Base-by-base conservation (phyloP, 768 basidiomycete genomes). In the Kwoniella sp. region DNA sequence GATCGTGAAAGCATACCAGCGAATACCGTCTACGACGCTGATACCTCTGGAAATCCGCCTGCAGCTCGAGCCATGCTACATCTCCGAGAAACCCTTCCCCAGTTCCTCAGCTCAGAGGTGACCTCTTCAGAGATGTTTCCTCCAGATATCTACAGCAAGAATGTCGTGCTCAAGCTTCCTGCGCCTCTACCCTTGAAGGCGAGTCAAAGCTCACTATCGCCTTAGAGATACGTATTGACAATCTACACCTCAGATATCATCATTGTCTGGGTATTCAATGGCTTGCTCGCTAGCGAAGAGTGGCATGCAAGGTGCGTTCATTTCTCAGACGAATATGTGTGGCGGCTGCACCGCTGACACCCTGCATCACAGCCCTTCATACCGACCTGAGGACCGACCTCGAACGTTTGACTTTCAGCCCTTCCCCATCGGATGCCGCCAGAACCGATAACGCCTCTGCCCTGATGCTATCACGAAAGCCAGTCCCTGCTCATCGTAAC, bases 131-230 rank as follows among this genome's bases (percentile, higher is more conserved):
- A 46, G 15, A 49, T 73, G 51, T 71, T 69, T 40, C 72, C 72
- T 3, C 64, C 66, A 10, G 63, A 69, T 15, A 55, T 73, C 20
- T 73, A 64, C 50, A 69, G 67, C 38, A 47, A 63, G 26, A 50
- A 67, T 44, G 48, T 73, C 17, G 51, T 65, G 5, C 41, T 73
- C 15, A 67, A 65, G 37, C 50, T 73, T 10, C 72, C 70, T n/a
- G 53, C 59, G 3, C 72, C 70, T 5, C 44, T 73, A 19, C 72
- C 72, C 36, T 46, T 73, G 36, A 69, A 68, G 54, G 72, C 71
- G 40, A 53, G 70, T 59, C 20, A 33, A 0, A n/a, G 5, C 11
- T 17, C 23, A 46, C 23, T 28, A 22, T 29, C 8, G 20, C 42
- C 26, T 26, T 36, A 23, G 8, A 19, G 40, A 31, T 23, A 49